Evolutionary conservation across 495 filamentous ascomycete species (phyloP).

Genomic region (Penicillium pancosmium): DNA sequence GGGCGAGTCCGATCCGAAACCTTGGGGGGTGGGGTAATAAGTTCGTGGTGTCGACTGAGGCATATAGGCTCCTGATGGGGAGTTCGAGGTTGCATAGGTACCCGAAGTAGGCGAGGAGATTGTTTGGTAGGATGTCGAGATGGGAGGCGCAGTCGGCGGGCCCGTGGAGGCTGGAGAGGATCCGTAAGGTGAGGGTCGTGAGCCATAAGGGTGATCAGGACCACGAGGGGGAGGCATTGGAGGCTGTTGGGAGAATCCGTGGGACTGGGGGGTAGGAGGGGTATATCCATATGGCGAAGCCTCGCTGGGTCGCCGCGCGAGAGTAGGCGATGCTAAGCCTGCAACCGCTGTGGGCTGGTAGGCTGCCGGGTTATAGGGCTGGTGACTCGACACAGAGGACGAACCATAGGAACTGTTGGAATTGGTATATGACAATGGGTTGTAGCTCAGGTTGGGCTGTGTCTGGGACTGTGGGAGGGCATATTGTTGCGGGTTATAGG

Average conservation of each 20-base stretch:
- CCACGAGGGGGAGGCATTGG: slow-evolving; percentile 51
- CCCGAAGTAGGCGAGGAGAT: slow-evolving; percentile 24
- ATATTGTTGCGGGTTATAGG: slow-evolving; percentile 87
- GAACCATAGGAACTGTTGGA: slow-evolving; percentile 27
- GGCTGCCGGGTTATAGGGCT: slow-evolving; percentile 74
- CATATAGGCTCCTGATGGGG: slow-evolving; percentile 24
- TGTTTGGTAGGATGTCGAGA: slow-evolving; percentile 25
- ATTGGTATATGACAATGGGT: slow-evolving; percentile 48
- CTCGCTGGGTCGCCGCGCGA: slow-evolving; percentile 37
- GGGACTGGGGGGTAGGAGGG: slow-evolving; percentile 36
- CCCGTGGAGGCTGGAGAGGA: slow-evolving; percentile 17
- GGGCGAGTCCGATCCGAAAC: slow-evolving; percentile 33
- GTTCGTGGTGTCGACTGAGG: slow-evolving; percentile 26
- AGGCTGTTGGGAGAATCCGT: slow-evolving; percentile 37
- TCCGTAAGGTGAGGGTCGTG: slow-evolving; percentile 35
- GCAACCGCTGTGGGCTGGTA: slow-evolving; percentile 50
- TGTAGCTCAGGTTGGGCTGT: slow-evolving; percentile 45
- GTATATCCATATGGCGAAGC: slow-evolving; percentile 37
- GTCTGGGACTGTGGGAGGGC: slow-evolving; percentile 62
- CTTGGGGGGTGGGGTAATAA: slow-evolving; percentile 31
- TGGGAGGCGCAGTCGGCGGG: slow-evolving; percentile 13
- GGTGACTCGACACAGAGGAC: slow-evolving; percentile 43
- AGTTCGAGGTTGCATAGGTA: slow-evolving; percentile 30
- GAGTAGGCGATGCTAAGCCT: slow-evolving; percentile 29
- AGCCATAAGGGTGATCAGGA: slow-evolving; percentile 51